phyloP scores from a whole-genome alignment of 106 monocot genomes.

The Vanilla planifolia region DNA sequence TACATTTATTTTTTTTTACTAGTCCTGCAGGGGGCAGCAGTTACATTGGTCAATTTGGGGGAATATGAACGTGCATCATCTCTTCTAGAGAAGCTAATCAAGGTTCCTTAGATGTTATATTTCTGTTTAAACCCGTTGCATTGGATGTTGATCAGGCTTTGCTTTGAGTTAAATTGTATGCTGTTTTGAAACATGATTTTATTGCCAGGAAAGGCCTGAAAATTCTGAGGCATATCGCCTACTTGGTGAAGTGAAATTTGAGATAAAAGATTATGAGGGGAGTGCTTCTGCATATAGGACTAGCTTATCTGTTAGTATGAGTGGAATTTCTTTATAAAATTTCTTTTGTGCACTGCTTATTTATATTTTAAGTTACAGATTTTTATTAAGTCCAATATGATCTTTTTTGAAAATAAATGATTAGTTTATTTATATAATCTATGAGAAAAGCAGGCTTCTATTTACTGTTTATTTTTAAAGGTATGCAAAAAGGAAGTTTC shows the following conservation, averaged over 20 bases:
- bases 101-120: conserved; percentile 23
- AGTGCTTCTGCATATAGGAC: conserved; percentile 73
- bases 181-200: conserved; percentile 5
- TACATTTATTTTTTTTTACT: conserved; percentile 1
- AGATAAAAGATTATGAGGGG: conserved; percentile 75
- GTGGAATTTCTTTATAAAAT: not conserved
- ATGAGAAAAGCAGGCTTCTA: no score
- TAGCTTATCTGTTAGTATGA: conserved; percentile 70
- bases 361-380: not conserved
- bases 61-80: conserved; percentile 61
- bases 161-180: not conserved
- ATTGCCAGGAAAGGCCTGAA: conserved; percentile 58
- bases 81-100: conserved; percentile 72
- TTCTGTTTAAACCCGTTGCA: not conserved
- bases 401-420: no score
- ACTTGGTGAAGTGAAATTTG: conserved; percentile 84
- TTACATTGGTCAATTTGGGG: conserved; percentile 68
- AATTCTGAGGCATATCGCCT: conserved; percentile 65
- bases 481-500: not conserved
- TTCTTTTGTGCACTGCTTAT: not conserved
- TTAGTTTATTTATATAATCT: no score
- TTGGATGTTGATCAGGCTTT: not conserved
- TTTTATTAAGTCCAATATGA: no score
- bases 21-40: conserved; percentile 65
- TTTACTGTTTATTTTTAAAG: no score